Evolutionary conservation across 371 early-diverging fungal species (phyloP), one percentile per base, ranked within the genome.

Genomic region (Mucor plumbeus): DNA sequence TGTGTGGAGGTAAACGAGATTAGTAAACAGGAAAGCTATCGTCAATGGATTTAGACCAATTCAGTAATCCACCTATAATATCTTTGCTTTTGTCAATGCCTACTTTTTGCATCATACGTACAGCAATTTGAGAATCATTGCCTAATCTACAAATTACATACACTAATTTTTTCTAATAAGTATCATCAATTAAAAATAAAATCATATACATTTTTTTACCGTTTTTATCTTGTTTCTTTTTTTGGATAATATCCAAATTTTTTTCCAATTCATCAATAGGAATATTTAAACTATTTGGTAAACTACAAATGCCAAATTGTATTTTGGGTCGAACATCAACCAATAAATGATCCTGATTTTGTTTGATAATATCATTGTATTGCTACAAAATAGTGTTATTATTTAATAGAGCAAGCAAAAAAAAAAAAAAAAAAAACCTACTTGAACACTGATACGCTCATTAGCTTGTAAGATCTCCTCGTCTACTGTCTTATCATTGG

Each of bases 61-160:
- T 78, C 21, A 86, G 73, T 9, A 97, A 75, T 5, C 99, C 98
- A 5, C 97, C 96, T 5, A 85, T 80, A 59, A 98, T 78, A 77
- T 97, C 96, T 50, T 83, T 86, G 48, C 85, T 81, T 10, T 75
- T 72, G 14, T 72, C 38, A 38, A 38, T 38, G 3, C 88, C 88
- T 65, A 77, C 68, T 41, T 87, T 74, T 65, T 86, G 78, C 57
- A 94, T 75, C 57, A 86, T 78, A 64, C 80, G 80, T 17, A 90
- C 94, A 2, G 97, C 97, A 38, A 90, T 77, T 74, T 97, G 96
- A 9, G 94, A 94, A 71, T 95, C 90, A 72, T 97, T 96, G 9
- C 99, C 97, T 35, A 91, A 78, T 43, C 97, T 90, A 72, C 99
- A 98, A n/a, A 98, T 72, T 0, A 93, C 87, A 71, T 88, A 95